Conservation (phyloP, 106 monocot species). For the Allium cepa region DNA sequence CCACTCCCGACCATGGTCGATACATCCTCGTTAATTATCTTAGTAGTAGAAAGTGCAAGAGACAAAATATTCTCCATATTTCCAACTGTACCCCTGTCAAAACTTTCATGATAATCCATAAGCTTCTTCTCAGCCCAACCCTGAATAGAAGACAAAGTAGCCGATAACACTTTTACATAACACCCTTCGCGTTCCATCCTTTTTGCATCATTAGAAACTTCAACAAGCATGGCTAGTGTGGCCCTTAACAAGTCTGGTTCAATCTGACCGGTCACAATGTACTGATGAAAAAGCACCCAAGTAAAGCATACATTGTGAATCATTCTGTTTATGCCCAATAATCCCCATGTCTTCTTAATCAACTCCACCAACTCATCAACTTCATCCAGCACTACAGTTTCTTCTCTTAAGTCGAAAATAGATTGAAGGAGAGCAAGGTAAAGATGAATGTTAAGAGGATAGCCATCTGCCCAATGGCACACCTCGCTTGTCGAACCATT, state of each 20-base stretch:
- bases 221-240: constrained; percentile 22
- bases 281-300: constrained; percentile 58
- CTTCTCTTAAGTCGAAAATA: constrained; percentile 46
- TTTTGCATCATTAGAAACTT: constrained; percentile 35
- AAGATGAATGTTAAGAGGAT: constrained; percentile 45
- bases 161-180: constrained; percentile 29
- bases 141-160: constrained; percentile 32
- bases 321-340: constrained; percentile 33
- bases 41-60: constrained; percentile 30
- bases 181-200: constrained; percentile 17
- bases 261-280: constrained; percentile 32
- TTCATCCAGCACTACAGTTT: constrained; percentile 52
- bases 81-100: constrained; percentile 18
- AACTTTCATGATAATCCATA: constrained; percentile 52
- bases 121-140: constrained; percentile 49
- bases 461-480: constrained; percentile 60
- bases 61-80: constrained; percentile 36
- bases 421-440: constrained; percentile 52
- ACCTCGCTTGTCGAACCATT: constrained; percentile 9
- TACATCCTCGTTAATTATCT: constrained; percentile 33
- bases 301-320: constrained; percentile 56
- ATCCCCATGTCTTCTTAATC: constrained; percentile 51
- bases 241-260: constrained; percentile 42
- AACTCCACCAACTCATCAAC: constrained; percentile 59
- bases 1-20: constrained; percentile 10